Conservation (phyloP, 1,139 yeast species). For the Saccharomycopsis phalli region DNA sequence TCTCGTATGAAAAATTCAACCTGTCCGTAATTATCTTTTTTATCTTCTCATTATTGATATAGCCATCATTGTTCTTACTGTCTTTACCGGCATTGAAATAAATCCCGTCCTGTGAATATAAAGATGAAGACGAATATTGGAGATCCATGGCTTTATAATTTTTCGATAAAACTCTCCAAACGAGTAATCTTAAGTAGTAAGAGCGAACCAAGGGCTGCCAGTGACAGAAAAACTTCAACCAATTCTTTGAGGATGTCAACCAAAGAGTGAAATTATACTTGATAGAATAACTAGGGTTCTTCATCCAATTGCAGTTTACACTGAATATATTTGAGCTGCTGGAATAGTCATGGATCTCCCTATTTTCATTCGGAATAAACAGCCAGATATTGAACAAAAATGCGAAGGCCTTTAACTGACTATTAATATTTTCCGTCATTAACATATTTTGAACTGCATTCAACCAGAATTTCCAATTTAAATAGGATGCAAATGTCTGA, state of each 20-base stretch:
- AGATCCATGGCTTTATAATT: background rate
- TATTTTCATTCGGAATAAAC: slow-evolving; percentile 40
- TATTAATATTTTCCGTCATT: slow-evolving; percentile 51
- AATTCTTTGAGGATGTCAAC: slow-evolving; percentile 41
- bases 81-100: slow-evolving; percentile 18
- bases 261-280: slow-evolving; percentile 44
- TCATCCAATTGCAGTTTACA: slow-evolving; percentile 29
- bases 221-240: slow-evolving; percentile 57
- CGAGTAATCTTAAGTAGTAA: slow-evolving; percentile 54
- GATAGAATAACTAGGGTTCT: slow-evolving; percentile 32
- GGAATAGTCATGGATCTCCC: background rate
- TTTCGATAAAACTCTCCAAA: slow-evolving; percentile 44
- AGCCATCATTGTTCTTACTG: slow-evolving; percentile 5
- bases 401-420: slow-evolving; percentile 54
- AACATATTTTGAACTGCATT: slow-evolving; percentile 52
- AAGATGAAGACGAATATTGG: slow-evolving; percentile 11
- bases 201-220: slow-evolving; percentile 74
- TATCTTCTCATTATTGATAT: slow-evolving; percentile 23
- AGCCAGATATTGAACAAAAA: slow-evolving; percentile 72
- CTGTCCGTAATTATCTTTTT: slow-evolving; percentile 25
- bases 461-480: slow-evolving; percentile 77
- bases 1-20: slow-evolving; percentile 24
- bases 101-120: slow-evolving; percentile 17
- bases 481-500: slow-evolving; percentile 23
- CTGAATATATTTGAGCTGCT: background rate